Evolutionary conservation across 495 filamentous ascomycete species (phyloP), one percentile per base, ranked within the genome.

Genomic region (Darksidea phi): DNA sequence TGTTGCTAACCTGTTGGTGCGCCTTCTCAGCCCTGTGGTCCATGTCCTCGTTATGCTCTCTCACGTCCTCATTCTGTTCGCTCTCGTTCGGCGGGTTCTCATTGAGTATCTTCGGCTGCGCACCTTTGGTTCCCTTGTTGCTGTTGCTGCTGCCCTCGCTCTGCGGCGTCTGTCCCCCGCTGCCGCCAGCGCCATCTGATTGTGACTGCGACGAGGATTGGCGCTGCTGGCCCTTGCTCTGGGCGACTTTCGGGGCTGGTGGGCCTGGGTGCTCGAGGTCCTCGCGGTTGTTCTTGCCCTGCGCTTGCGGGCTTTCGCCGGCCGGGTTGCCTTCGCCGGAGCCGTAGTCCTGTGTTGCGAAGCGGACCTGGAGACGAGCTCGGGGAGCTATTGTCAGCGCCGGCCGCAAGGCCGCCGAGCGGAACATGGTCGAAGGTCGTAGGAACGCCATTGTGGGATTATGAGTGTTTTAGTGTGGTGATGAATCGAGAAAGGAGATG

Each of bases 41-140:
- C 59, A 88, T 84, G 71, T 88, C 86, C 34, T 78, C 64, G 65
- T 85, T 81, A 23, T 88, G 76, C 61, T 84, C 73, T 72, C 79
- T 78, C 47, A 84, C 72, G 2, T 67, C 58, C 57, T 61, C 50
- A 24, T 68, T 51, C 0, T 55, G 61, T 12, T 67, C 28, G 28
- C 28, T 10, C 28, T 32, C 58, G 4, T 18, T 51, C 65, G 37
- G 79, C 63, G 47, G 80, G 66, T 80, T 80, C 53, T 83, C 77
- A 41, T 80, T 77, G 18, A 54, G 66, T 50, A 71, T 78, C 71
- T 75, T 77, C 43, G 75, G 73, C 51, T 74, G 63, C 63, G 73
- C 54, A 57, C 66, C 67, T 55, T 68, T 71, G 34, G 28, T 43
- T 52, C 42, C 54, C 32, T 54, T 63, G 36, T 41, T 66, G 32